phyloP scores from a whole-genome alignment of 257 asterid genomes.

The Forsythia viridissima region DNA sequence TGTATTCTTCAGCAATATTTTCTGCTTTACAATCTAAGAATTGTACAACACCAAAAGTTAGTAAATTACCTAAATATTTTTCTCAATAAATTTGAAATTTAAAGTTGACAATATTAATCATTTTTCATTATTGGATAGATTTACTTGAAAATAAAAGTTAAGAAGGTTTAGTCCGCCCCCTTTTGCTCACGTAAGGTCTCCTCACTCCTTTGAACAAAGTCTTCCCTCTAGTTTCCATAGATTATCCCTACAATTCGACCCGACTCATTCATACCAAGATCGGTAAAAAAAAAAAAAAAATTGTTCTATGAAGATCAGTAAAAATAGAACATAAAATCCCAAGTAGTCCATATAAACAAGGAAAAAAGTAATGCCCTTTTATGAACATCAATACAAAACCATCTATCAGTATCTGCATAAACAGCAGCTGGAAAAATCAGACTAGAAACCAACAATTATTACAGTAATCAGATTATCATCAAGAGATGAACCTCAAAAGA shows the following conservation, averaged over 20 bases:
- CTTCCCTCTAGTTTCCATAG: not conserved
- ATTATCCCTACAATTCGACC: not conserved
- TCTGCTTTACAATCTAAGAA: not conserved
- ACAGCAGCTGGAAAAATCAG: not conserved
- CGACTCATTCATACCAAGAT: not conserved
- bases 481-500: not conserved
- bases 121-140: no score
- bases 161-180: no score
- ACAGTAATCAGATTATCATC: not conserved
- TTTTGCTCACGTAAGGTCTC: not conserved
- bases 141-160: no score
- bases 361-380: not conserved
- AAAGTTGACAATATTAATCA: no score
- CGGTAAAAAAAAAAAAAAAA: not conserved
- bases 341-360: not conserved
- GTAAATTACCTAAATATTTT: not conserved
- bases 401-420: not conserved
- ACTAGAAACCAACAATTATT: not conserved
- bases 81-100: not conserved
- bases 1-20: not conserved
- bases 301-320: not conserved
- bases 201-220: not conserved
- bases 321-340: not conserved
- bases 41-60: not conserved
- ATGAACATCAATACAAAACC: not conserved